Percentiles rank a stretch among this genome's conserved stretches.
Evolutionary conservation across 164 flowering plant genomes (phyloP).

Genomic region (Santalum album): DNA sequence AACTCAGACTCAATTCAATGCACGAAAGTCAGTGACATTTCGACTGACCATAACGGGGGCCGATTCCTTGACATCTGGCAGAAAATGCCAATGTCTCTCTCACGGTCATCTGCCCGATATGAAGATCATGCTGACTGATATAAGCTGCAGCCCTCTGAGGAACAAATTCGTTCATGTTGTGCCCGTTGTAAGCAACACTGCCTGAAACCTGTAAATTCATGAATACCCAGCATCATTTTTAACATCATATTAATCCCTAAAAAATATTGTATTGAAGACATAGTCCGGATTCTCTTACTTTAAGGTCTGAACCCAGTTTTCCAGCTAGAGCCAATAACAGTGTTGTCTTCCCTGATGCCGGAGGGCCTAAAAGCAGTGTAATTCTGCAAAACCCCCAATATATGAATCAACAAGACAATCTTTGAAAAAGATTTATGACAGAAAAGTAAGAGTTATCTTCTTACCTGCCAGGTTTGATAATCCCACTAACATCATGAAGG

Average conservation of each 20-base stretch:
- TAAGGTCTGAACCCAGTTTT: constrained; percentile 26
- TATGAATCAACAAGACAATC: background rate
- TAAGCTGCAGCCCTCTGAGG: constrained; percentile 42
- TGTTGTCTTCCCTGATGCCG: constrained; percentile 45
- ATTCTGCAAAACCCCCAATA: constrained; percentile 20
- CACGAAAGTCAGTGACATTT: background rate
- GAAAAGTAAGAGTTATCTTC: too few species aligned
- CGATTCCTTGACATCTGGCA: constrained; percentile 49
- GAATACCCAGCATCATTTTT: background rate
- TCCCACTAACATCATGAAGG: constrained; percentile 55
- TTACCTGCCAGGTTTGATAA: constrained; percentile 51
- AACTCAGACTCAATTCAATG: too few species aligned
- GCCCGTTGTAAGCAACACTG: constrained; percentile 40
- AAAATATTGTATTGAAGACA: background rate
- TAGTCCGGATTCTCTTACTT: constrained; percentile 19
- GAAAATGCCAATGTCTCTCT: constrained; percentile 46
- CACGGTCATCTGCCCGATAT: constrained; percentile 43
- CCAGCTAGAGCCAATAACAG: constrained; percentile 38
- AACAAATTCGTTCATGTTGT: constrained; percentile 38
- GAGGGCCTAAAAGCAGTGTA: constrained; percentile 50
- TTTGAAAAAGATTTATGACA: background rate
- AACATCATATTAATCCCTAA: background rate
- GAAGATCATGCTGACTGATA: constrained; percentile 48
- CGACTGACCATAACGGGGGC: constrained; percentile 34
- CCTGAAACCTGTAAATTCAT: constrained; percentile 24